A percentile compares a stretch with the other conserved stretches of the same genome.
phyloP scores from a whole-genome alignment of 495 filamentous ascomycete genomes.

The Penicillium argentinense region DNA sequence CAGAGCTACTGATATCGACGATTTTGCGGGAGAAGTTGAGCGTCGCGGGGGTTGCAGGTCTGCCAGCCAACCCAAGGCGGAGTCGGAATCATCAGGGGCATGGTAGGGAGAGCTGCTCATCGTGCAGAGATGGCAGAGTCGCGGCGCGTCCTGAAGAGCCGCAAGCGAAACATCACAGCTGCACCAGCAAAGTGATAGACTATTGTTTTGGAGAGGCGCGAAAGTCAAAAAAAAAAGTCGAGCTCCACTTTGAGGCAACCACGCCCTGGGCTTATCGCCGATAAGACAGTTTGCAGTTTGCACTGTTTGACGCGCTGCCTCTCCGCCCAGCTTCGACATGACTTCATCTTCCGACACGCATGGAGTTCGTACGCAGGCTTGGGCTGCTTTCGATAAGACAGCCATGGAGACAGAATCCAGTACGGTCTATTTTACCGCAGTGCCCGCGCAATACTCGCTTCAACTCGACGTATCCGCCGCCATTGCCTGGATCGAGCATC shows the following conservation, averaged over 20 bases:
- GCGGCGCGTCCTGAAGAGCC: conserved; percentile 14
- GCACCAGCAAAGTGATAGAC: conserved; percentile 3
- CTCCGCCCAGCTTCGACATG: conserved; percentile 1
- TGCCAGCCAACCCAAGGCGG: too few species aligned
- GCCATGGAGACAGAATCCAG: conserved; percentile 9
- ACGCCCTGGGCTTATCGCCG: conserved; percentile 21
- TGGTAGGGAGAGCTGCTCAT: conserved; percentile 47
- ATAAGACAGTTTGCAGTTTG: conserved; percentile 51
- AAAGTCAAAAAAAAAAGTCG: conserved; percentile 14
- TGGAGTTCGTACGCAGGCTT: conserved; percentile 36
- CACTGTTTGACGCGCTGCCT: conserved; percentile 1
- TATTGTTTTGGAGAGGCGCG: background rate
- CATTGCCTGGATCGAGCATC: conserved; percentile 35
- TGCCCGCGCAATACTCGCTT: conserved; percentile 14
- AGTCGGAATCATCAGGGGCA: too few species aligned
- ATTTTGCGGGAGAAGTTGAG: too few species aligned
- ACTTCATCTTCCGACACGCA: conserved; percentile 8
- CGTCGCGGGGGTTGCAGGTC: too few species aligned
- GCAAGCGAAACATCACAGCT: conserved; percentile 31
- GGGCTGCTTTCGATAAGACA: conserved; percentile 20
- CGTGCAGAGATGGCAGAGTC: conserved; percentile 24
- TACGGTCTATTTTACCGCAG: background rate
- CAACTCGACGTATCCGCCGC: conserved; percentile 29
- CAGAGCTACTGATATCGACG: too few species aligned
- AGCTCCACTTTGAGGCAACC: conserved; percentile 8